A percentile compares a stretch with the other conserved stretches of the same genome.
Conservation (phyloP, 139 green algal species). For the Chlamydomonas sphaeroides region DNA sequence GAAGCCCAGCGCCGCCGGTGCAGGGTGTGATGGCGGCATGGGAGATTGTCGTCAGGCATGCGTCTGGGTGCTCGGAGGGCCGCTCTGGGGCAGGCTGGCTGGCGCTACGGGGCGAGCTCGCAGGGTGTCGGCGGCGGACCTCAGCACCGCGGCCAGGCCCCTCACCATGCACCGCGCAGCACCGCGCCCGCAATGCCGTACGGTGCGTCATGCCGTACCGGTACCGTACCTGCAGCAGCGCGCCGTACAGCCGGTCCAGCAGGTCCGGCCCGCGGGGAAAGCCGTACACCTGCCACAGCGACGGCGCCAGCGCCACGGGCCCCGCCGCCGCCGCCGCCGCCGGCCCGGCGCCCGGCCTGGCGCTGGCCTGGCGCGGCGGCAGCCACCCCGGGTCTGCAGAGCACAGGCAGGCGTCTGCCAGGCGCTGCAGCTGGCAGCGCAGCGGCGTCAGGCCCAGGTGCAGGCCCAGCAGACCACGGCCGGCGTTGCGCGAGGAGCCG, state of each 20-base stretch:
- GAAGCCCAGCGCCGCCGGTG: too few relatives aligned
- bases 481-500: neutral
- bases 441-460: conserved; percentile 12
- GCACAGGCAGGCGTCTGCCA: conserved; percentile 33
- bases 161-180: too few relatives aligned
- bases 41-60: too few relatives aligned
- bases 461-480: conserved; percentile 23
- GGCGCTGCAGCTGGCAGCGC: conserved; percentile 7
- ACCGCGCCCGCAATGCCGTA: too few relatives aligned
- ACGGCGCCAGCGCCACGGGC: neutral
- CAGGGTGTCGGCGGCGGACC: too few relatives aligned
- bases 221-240: conserved; percentile 14
- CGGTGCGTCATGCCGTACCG: too few relatives aligned
- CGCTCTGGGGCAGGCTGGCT: too few relatives aligned
- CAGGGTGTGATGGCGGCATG: too few relatives aligned
- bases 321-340: neutral
- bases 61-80: too few relatives aligned
- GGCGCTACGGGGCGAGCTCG: too few relatives aligned
- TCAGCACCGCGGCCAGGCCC: too few relatives aligned
- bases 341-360: too few relatives aligned
- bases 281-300: conserved; percentile 36
- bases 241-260: conserved; percentile 27
- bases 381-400: conserved; percentile 2
- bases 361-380: neutral
- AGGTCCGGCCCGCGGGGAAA: conserved; percentile 17